Conservation (phyloP, 306 rosid species). For the Canavalia ensiformis region DNA sequence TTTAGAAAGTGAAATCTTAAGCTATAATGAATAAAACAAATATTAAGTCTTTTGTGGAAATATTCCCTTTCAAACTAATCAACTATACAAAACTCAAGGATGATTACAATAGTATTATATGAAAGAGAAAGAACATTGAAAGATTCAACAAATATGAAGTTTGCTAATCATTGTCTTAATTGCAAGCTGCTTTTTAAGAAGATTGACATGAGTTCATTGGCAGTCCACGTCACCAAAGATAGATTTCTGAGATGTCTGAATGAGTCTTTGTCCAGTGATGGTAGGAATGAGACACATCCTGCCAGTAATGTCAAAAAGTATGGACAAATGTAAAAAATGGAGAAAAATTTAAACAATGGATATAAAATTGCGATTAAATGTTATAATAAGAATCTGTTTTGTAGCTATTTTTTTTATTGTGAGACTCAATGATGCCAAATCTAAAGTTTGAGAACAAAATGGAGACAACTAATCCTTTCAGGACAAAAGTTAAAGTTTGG, state of each 20-base stretch:
- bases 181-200: constrained; percentile 45
- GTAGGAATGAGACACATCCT: constrained; percentile 52
- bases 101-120: constrained; percentile 24
- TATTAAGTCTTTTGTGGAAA: constrained; percentile 36
- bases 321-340: constrained; percentile 19
- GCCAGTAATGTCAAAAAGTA: constrained; percentile 30
- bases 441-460: neutral
- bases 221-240: constrained; percentile 89
- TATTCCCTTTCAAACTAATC: constrained; percentile 38
- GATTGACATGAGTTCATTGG: constrained; percentile 67
- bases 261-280: constrained; percentile 56
- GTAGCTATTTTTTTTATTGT: neutral
- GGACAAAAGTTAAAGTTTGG: constrained; percentile 32
- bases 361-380: neutral
- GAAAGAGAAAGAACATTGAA: constrained; percentile 3
- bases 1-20: constrained; percentile 36
- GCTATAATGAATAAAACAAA: constrained; percentile 41
- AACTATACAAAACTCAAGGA: constrained; percentile 44
- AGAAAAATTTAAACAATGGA: neutral
- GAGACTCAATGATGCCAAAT: constrained; percentile 7
- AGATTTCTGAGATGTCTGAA: constrained; percentile 68
- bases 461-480: constrained; percentile 16
- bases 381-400: constrained; percentile 25
- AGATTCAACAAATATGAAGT: constrained; percentile 15
- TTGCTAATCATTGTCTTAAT: constrained; percentile 26